Evolutionary conservation across 2,329 filamentous ascomycete genomes (phyloP).

Genomic region (Penicillium italicum): DNA sequence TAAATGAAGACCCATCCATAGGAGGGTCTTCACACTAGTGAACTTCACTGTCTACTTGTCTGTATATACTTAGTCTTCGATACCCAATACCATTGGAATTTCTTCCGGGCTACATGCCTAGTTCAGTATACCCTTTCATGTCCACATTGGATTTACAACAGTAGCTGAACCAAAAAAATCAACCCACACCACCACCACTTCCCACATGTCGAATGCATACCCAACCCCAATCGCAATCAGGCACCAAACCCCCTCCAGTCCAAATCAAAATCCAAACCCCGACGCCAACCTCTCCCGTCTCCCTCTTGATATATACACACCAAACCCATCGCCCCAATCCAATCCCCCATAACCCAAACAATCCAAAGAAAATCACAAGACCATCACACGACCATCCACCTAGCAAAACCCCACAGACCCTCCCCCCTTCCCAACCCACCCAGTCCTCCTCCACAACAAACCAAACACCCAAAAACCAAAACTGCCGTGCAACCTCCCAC

Average conservation of each 20-base stretch:
- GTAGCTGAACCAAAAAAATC: neutral
- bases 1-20: no score
- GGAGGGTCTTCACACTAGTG: no score
- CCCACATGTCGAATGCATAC: neutral
- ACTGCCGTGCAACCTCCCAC: neutral
- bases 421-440: neutral
- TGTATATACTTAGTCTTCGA: slow-evolving; percentile 6
- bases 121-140: neutral
- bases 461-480: neutral
- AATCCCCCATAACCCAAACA: neutral
- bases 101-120: neutral
- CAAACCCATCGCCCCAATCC: neutral
- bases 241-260: neutral
- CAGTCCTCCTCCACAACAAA: neutral
- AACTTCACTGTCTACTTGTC: neutral
- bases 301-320: neutral
- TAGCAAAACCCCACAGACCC: slow-evolving; percentile 3
- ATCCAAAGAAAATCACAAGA: neutral
- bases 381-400: neutral
- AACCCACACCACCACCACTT: neutral
- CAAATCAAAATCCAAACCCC: neutral
- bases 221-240: neutral
- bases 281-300: neutral
- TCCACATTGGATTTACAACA: neutral
- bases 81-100: slow-evolving; percentile 3